These are phyloP conservation scores for Aspergillus baeticus DNA, from an alignment of 495 filamentous ascomycete species.

Conservation along the genomic window DNA sequence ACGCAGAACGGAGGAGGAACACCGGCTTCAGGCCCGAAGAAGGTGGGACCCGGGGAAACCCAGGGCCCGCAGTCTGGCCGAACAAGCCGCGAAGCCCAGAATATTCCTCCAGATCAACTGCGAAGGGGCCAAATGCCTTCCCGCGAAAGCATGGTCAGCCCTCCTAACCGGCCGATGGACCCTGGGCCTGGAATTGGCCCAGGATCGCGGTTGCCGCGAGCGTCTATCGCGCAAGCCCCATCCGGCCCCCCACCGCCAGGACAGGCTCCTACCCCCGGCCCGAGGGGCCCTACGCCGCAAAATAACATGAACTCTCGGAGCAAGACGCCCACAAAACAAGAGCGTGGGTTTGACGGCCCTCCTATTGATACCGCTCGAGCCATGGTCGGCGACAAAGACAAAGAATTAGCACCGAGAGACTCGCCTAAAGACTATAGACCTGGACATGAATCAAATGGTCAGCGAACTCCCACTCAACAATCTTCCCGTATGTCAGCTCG, in stretches of 20 bases:
- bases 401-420: slow-evolving; percentile 54
- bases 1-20: slow-evolving; percentile 46
- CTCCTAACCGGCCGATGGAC: slow-evolving; percentile 32
- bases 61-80: slow-evolving; percentile 34
- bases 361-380: slow-evolving; percentile 50
- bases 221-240: slow-evolving; percentile 67
- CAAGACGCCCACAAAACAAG: slow-evolving; percentile 59
- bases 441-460: slow-evolving; percentile 43
- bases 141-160: slow-evolving; percentile 54
- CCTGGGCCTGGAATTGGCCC: slow-evolving; percentile 34
- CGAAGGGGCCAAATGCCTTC: slow-evolving; percentile 49
- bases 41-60: slow-evolving; percentile 38
- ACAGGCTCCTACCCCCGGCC: slow-evolving; percentile 79
- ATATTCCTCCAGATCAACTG: slow-evolving; percentile 51
- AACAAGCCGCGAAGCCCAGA: slow-evolving; percentile 63
- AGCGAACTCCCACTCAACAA: slow-evolving; percentile 61
- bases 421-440: slow-evolving; percentile 38
- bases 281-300: slow-evolving; percentile 48
- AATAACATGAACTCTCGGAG: slow-evolving; percentile 45
- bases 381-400: slow-evolving; percentile 45
- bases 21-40: slow-evolving; percentile 29
- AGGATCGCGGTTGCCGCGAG: slow-evolving; percentile 67
- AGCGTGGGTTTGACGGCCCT: slow-evolving; percentile 44
- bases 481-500: slow-evolving; percentile 39
- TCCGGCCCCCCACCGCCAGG: slow-evolving; percentile 84